Percentiles rank a stretch among this genome's conserved stretches.
Conservation (phyloP, 2,329 filamentous ascomycete genomes). For the Alternaria infectoria region DNA sequence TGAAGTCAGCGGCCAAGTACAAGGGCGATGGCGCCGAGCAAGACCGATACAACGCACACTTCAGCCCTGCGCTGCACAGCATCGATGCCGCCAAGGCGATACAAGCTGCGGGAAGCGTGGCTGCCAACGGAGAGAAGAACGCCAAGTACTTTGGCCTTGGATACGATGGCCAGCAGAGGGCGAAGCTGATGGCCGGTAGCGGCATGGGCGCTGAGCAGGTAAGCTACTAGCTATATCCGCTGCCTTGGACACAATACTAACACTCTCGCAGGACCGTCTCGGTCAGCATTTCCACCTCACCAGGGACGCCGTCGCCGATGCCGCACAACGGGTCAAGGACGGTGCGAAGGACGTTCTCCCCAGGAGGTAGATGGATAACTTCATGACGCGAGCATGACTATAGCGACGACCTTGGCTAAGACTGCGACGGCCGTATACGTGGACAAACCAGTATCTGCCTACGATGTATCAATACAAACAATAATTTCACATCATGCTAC, state of each 20-base stretch:
- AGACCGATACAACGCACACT: conserved; percentile 41
- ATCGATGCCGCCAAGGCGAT: conserved; percentile 34
- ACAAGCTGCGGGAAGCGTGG: conserved; percentile 30
- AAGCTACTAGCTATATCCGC: background rate
- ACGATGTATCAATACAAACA: background rate
- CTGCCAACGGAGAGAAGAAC: conserved; percentile 30
- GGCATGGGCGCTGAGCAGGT: conserved; percentile 46
- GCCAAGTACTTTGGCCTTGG: conserved; percentile 39
- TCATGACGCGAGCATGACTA: background rate
- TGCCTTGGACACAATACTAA: conserved; percentile 3
- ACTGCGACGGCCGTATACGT: background rate
- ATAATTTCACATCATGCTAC: background rate
- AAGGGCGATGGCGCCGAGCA: conserved; percentile 41
- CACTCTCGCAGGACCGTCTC: conserved; percentile 34
- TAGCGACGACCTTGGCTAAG: background rate
- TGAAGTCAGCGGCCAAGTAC: conserved; percentile 23
- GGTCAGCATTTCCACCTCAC: conserved; percentile 37
- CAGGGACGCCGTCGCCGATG: conserved; percentile 25
- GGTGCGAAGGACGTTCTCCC: conserved; percentile 27
- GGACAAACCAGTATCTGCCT: conserved; percentile 3
- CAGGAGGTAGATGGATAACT: conserved; percentile 17
- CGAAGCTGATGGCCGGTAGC: conserved; percentile 35
- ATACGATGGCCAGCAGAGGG: conserved; percentile 38
- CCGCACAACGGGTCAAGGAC: conserved; percentile 36
- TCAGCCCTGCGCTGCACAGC: conserved; percentile 26